These are phyloP conservation scores for Dipteronia sinensis DNA, from an alignment of 345 rosid species.

Conservation along the genomic window DNA sequence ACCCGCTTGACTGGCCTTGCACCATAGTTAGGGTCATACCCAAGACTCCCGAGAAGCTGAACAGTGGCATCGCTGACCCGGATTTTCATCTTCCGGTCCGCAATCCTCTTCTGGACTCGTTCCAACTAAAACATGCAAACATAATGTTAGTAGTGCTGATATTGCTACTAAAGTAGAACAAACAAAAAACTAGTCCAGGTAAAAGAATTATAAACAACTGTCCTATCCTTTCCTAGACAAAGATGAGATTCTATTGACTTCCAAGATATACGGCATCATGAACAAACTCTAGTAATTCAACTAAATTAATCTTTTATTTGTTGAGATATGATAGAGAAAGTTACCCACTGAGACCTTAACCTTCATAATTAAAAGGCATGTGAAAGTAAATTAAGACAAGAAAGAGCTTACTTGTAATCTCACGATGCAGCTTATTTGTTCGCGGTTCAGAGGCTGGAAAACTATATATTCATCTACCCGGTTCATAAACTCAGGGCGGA, in stretches of 20 bases:
- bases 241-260: background rate
- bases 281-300: background rate
- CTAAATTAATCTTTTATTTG: background rate
- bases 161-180: background rate
- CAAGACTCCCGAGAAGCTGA: slow-evolving; percentile 79
- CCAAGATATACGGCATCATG: too few relatives aligned
- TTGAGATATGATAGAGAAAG: background rate
- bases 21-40: slow-evolving; percentile 95
- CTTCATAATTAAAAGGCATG: background rate
- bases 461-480: slow-evolving; percentile 98
- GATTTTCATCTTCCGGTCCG: slow-evolving; percentile 87
- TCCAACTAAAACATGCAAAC: slow-evolving; percentile 63
- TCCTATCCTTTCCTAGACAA: background rate
- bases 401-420: slow-evolving; percentile 70
- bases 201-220: too few relatives aligned
- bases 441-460: slow-evolving; percentile 91
- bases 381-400: background rate
- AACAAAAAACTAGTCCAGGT: background rate
- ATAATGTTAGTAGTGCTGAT: background rate
- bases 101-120: slow-evolving; percentile 85
- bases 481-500: slow-evolving; percentile 98
- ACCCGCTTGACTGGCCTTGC: slow-evolving; percentile 98
- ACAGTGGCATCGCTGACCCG: slow-evolving; percentile 69
- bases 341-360: background rate
- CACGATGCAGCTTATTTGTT: slow-evolving; percentile 82